Evolutionary conservation across 2,329 filamentous ascomycete genomes (phyloP).

Genomic region (Ceratocystis alfenasii): DNA sequence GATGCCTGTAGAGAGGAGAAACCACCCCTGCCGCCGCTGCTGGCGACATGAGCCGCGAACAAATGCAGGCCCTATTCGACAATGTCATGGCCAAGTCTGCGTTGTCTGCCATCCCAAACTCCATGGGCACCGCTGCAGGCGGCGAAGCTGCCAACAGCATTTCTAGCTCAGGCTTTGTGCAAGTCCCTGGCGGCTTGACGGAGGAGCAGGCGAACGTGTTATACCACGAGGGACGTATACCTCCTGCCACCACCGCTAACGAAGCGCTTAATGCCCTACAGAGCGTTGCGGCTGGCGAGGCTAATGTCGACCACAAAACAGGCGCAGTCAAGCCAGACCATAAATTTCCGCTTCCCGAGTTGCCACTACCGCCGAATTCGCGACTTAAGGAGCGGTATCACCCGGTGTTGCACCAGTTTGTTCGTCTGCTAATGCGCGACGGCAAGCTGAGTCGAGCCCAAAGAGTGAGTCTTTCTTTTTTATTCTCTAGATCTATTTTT

Average conservation of each 20-base stretch:
- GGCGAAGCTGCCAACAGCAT: neutral
- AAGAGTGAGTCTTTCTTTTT: slow-evolving; percentile 46
- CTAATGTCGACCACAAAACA: slow-evolving; percentile 20
- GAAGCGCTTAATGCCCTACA: slow-evolving; percentile 20
- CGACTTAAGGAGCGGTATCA: slow-evolving; percentile 76
- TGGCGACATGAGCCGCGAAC: neutral
- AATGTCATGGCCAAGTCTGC: slow-evolving; percentile 21
- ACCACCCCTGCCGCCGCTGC: neutral
- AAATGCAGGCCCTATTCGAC: slow-evolving; percentile 20
- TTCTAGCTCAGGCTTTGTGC: slow-evolving; percentile 15
- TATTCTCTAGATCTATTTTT: slow-evolving; percentile 15
- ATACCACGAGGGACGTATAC: slow-evolving; percentile 34
- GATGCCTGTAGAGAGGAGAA: neutral
- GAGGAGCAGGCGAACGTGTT: slow-evolving; percentile 36
- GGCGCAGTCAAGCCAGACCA: slow-evolving; percentile 41
- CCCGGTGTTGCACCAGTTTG: slow-evolving; percentile 72
- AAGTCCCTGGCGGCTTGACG: slow-evolving; percentile 30
- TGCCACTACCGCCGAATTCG: slow-evolving; percentile 49
- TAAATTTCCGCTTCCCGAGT: slow-evolving; percentile 63
- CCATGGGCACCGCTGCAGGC: neutral
- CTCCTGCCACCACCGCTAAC: slow-evolving; percentile 26
- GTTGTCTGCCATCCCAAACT: slow-evolving; percentile 17
- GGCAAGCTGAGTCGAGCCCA: slow-evolving; percentile 88
- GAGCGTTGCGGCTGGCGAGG: slow-evolving; percentile 22
- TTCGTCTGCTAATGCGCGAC: slow-evolving; percentile 79